Evolutionary conservation across 75 land plant species (phyloP).

Genomic region (Pinus tabuliformis): DNA sequence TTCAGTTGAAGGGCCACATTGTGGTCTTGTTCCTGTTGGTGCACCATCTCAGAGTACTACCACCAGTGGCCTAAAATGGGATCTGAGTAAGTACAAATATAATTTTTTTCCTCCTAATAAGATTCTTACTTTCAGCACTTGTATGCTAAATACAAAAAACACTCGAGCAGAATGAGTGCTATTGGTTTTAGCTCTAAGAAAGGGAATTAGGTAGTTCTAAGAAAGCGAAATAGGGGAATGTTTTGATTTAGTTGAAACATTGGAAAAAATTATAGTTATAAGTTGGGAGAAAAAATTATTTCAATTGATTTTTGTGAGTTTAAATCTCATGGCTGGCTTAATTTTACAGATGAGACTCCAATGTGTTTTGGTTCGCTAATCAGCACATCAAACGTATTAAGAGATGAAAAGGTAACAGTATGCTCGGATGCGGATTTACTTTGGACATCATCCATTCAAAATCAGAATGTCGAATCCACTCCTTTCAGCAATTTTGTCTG

Average conservation of each 20-base stretch:
- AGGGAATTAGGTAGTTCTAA: not conserved
- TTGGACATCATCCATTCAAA: constrained; percentile 80
- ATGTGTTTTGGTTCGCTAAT: constrained; percentile 83
- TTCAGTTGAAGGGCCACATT: constrained; percentile 84
- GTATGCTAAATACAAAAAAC: not conserved
- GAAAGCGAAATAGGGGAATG: not conserved
- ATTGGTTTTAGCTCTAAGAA: not conserved
- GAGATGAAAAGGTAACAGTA: constrained; percentile 63
- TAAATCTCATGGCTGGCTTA: not conserved
- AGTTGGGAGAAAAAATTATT: not conserved
- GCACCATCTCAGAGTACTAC: constrained; percentile 69
- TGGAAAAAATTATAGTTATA: not conserved
- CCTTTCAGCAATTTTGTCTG: too few relatives aligned
- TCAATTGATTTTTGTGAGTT: not conserved
- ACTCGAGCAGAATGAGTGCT: not conserved
- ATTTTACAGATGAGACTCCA: constrained; percentile 49
- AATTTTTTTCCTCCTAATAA: not conserved
- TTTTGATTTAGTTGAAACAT: not conserved
- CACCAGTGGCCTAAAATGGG: constrained; percentile 93
- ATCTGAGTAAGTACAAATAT: constrained; percentile 60
- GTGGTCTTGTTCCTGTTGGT: constrained; percentile 90
- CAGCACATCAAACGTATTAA: constrained; percentile 76
- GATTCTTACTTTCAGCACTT: not conserved
- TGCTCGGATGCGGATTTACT: constrained; percentile 83
- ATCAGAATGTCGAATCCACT: not conserved